Base-by-base conservation (phyloP, 2,329 filamentous ascomycete genomes). In the Colletotrichum sp. region DNA sequence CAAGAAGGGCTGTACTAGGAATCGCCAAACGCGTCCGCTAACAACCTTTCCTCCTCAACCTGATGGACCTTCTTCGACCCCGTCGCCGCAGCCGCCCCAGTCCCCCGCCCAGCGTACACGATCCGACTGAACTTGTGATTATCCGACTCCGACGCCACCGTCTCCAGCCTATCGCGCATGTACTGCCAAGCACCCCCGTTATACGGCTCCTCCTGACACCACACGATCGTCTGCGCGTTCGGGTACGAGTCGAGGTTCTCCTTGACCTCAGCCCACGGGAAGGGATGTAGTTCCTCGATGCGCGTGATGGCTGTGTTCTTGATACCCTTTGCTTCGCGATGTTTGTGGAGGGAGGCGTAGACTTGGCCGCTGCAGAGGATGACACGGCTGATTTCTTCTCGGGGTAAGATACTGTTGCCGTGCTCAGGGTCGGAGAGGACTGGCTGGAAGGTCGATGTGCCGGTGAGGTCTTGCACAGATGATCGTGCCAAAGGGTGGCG, bases 301-400 rank as follows among this genome's bases (percentile, higher is more conserved):
- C 80, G 77, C 2, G 79, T 79, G 36, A 81, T 79, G 57, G 79
- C 79, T 2, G 70, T 68, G 26, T 77, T 43, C 7, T 57, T 64
- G 14, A 80, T 70, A 21, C 55, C 67, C 2, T 77, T 67, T 12
- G 73, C 30, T 16, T 66, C 64, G 18, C 79, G 73, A 6, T 80
- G 66, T 52, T 79, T 98, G 87, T 94, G 89, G 55, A 99, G 92
- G n/a, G 96, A 93, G 67, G 94, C 93, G 86, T 96, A 99, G 74
- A 99, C 96, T 87, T 99, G 97, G 80, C 97, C 97, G 74, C 94
- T 93, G 90, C 97, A 99, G 81, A 99, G 89, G 81, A 99, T 93
- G 78, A 99, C 95, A 78, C 97, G 96, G 81, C 98, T 94, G 83
- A 99, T 96, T 86, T 98, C 91, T 80, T 98, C 94, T 64, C 92